Percentiles rank a stretch among this genome's conserved stretches.
phyloP scores from a whole-genome alignment of 2,329 filamentous ascomycete species.

The Xylariaceae sp. region DNA sequence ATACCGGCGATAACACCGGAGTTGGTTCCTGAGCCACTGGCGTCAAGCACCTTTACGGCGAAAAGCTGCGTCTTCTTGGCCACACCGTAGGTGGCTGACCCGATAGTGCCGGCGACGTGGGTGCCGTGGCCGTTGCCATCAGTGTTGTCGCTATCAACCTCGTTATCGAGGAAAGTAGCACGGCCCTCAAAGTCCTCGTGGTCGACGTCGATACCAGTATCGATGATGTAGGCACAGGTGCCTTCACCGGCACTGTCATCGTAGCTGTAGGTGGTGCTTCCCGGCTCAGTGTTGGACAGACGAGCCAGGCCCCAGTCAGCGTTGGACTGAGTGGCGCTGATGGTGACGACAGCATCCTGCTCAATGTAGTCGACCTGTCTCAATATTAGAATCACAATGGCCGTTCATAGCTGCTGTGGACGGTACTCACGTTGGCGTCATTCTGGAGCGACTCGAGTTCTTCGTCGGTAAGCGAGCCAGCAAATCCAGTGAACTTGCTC shows the following conservation, averaged over 20 bases:
- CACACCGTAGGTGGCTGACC: constrained; percentile 39
- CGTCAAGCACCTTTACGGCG: constrained; percentile 42
- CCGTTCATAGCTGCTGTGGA: not conserved
- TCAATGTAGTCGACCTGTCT: constrained; percentile 31
- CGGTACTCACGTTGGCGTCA: constrained; percentile 33
- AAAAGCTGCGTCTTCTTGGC: constrained; percentile 38
- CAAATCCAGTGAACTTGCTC: constrained; percentile 37
- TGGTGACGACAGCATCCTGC: constrained; percentile 28
- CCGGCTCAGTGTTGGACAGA: constrained; percentile 35
- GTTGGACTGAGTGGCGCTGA: constrained; percentile 30
- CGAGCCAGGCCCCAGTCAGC: constrained; percentile 42
- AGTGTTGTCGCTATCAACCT: constrained; percentile 28
- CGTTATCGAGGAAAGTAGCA: constrained; percentile 30
- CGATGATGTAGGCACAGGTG: constrained; percentile 49
- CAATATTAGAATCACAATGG: constrained; percentile 7
- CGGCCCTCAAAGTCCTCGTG: constrained; percentile 43
- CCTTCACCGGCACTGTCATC: constrained; percentile 35
- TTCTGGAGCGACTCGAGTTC: constrained; percentile 36
- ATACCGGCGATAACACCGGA: constrained; percentile 28
- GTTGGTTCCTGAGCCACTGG: constrained; percentile 22
- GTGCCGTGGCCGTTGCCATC: constrained; percentile 42
- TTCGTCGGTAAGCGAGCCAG: constrained; percentile 37
- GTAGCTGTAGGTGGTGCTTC: constrained; percentile 35
- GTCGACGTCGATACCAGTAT: constrained; percentile 46
- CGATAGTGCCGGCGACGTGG: constrained; percentile 21